Evolutionary conservation across 2,329 filamentous ascomycete species (phyloP), one percentile per base, ranked within the genome.

Genomic region (Sporothrix protearum): DNA sequence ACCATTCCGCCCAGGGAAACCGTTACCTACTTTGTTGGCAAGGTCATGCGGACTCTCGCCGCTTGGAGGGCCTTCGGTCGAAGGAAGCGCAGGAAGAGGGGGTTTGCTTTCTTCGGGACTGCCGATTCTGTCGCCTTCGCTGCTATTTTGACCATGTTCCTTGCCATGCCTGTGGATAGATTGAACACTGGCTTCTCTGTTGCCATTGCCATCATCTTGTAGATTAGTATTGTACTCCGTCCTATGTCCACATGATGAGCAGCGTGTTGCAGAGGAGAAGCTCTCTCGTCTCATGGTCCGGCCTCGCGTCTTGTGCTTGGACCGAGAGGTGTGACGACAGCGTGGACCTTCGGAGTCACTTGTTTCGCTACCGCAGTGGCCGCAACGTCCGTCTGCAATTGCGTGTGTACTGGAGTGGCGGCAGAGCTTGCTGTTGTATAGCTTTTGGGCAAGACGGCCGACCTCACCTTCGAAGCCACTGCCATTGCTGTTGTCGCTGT

Each of bases 231-330:
- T 63, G 16, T 70, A 68, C 4, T 72, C 51, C 3, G 71, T 42
- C 25, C 33, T 19, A 53, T 59, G 71, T n/a, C 68, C 71, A 39
- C 71, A 72, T 9, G 71, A 72, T 5, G 71, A 63, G 67, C 71
- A 72, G 33, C 68, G 71, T 45, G 68, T 19, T 7, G 68, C 28
- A 4, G 71, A 68, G 3, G 25, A 25, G 22, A 68, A 63, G 8
- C 71, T 47, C 64, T 72, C 68, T 10, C 53, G 71, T 8, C 68
- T 49, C 12, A 39, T 10, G 3, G 64, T 22, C 19, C 68, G 42
- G 7, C 68, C 68, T 7, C 61, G 53, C 5, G 61, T 59, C 51
- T 5, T 28, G 12, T 30, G 33, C 3, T 16, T 67, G 19, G 45
- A 53, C 42, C 49, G 28, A 47, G 45, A 67, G 8, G 25, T 33